Evolutionary conservation across 164 flowering plant genomes (phyloP).

Genomic region (Chimonanthus salicifolius): DNA sequence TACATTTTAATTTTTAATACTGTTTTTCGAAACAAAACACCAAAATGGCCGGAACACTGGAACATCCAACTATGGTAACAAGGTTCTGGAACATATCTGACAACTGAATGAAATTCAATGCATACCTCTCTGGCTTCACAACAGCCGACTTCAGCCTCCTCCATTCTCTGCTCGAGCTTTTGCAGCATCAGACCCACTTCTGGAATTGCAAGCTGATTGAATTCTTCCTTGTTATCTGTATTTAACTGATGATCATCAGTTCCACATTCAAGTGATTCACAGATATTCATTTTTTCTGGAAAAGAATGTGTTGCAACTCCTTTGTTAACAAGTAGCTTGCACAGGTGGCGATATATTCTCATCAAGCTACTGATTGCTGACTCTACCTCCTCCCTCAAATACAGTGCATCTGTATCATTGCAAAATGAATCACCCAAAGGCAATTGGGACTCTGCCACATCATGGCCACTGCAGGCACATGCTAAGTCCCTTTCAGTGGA

Average conservation of each 20-base stretch:
- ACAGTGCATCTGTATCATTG: slow-evolving; percentile 9
- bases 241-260: slow-evolving; percentile 7
- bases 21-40: too few relatives aligned
- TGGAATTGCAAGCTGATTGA: slow-evolving; percentile 13
- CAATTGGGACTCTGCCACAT: slow-evolving; percentile 5
- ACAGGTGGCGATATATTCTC: slow-evolving; percentile 23
- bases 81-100: too few relatives aligned
- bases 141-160: slow-evolving; percentile 16
- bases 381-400: slow-evolving; percentile 30
- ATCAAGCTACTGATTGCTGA: slow-evolving; percentile 25
- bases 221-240: slow-evolving; percentile 8
- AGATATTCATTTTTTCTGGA: slow-evolving; percentile 14
- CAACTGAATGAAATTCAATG: not conserved
- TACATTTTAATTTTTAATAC: too few relatives aligned
- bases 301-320: slow-evolving; percentile 14
- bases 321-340: slow-evolving; percentile 8
- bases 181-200: slow-evolving; percentile 8
- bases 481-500: slow-evolving; percentile 14
- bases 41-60: too few relatives aligned
- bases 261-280: slow-evolving; percentile 2
- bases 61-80: too few relatives aligned
- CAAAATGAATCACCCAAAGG: slow-evolving; percentile 1
- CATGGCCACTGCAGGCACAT: slow-evolving; percentile 3
- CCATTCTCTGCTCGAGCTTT: slow-evolving; percentile 3
- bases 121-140: slow-evolving; percentile 20